A percentile compares a stretch with the other conserved stretches of the same genome.
Evolutionary conservation across 2,329 filamentous ascomycete genomes (phyloP).

Genomic region (Fusarium luffae): DNA sequence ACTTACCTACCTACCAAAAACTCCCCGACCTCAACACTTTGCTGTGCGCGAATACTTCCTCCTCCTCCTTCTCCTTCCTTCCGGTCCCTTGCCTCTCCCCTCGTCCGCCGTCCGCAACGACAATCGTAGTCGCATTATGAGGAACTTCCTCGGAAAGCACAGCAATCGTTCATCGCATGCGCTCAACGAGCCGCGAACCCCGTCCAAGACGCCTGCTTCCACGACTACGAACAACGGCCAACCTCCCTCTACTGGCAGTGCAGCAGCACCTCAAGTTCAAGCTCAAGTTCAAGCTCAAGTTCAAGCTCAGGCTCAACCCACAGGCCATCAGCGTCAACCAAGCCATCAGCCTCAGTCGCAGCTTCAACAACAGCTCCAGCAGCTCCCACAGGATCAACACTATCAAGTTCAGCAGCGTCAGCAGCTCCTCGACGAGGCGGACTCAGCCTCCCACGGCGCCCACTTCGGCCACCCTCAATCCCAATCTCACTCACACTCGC

Average conservation of each 20-base stretch:
- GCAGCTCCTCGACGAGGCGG: slow-evolving; percentile 43
- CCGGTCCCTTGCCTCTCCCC: not conserved
- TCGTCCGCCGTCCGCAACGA: slow-evolving; percentile 25
- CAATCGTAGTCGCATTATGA: slow-evolving; percentile 55
- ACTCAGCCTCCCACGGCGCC: slow-evolving; percentile 46
- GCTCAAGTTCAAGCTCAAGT: slow-evolving; percentile 6
- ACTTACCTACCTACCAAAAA: slow-evolving; percentile 13
- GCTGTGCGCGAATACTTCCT: slow-evolving; percentile 20
- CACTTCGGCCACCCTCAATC: slow-evolving; percentile 34
- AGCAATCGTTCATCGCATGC: slow-evolving; percentile 68
- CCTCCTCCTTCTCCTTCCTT: not conserved
- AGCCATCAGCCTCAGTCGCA: slow-evolving; percentile 30
- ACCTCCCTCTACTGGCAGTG: slow-evolving; percentile 39
- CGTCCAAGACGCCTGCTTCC: slow-evolving; percentile 39
- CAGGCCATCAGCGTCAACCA: slow-evolving; percentile 35
- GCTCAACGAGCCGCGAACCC: slow-evolving; percentile 58
- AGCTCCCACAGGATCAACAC: slow-evolving; percentile 33
- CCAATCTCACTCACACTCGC: slow-evolving; percentile 22
- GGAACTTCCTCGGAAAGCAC: slow-evolving; percentile 65
- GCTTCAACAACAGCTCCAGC: slow-evolving; percentile 17
- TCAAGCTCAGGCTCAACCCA: slow-evolving; percentile 9
- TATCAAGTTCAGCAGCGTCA: slow-evolving; percentile 36
- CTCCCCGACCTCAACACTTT: slow-evolving; percentile 17
- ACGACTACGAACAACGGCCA: slow-evolving; percentile 21
- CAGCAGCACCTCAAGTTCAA: slow-evolving; percentile 19